A percentile compares a stretch with the other conserved stretches of the same genome.
Evolutionary conservation across 1,139 yeast genomes (phyloP).

Genomic region (Tardiomyces blankii): DNA sequence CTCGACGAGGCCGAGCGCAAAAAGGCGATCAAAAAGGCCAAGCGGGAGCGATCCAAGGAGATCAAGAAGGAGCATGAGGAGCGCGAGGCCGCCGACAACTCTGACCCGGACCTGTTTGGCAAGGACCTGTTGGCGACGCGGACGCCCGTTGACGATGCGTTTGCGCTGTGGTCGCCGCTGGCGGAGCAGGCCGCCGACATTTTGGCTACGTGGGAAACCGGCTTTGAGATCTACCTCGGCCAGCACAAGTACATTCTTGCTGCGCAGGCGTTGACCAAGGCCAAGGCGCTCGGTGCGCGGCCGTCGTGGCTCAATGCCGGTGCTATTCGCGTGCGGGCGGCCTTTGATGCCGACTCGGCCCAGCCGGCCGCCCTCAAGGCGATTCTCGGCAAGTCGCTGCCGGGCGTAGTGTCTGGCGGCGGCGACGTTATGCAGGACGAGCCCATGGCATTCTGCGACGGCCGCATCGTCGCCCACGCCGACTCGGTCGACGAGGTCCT

Average conservation of each 20-base stretch:
- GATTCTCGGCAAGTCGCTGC: conserved; percentile 22
- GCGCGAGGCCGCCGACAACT: conserved; percentile 23
- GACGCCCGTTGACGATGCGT: conserved; percentile 32
- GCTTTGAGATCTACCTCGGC: conserved; percentile 33
- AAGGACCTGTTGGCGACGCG: conserved; percentile 24
- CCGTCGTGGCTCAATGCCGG: conserved; percentile 18
- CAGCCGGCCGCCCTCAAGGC: conserved; percentile 22
- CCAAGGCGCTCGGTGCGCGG: conserved; percentile 21
- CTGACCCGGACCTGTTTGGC: conserved; percentile 38
- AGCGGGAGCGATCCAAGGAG: conserved; percentile 32
- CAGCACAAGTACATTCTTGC: conserved; percentile 38
- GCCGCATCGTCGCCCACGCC: conserved; percentile 12
- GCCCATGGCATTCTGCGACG: conserved; percentile 15
- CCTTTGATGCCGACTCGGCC: conserved; percentile 16
- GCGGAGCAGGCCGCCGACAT: conserved; percentile 19
- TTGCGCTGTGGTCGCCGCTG: conserved; percentile 28
- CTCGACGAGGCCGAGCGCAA: background rate
- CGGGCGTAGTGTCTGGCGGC: conserved; percentile 16
- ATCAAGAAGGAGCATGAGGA: conserved; percentile 25
- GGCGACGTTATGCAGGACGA: conserved; percentile 18
- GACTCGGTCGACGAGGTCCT: conserved; percentile 3
- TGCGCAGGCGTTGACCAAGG: conserved; percentile 32
- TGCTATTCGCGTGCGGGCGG: conserved; percentile 17
- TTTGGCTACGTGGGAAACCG: conserved; percentile 29
- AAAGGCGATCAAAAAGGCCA: conserved; percentile 19